Evolutionary conservation across 2,329 filamentous ascomycete genomes (phyloP).

Genomic region (Penicillium sp.): DNA sequence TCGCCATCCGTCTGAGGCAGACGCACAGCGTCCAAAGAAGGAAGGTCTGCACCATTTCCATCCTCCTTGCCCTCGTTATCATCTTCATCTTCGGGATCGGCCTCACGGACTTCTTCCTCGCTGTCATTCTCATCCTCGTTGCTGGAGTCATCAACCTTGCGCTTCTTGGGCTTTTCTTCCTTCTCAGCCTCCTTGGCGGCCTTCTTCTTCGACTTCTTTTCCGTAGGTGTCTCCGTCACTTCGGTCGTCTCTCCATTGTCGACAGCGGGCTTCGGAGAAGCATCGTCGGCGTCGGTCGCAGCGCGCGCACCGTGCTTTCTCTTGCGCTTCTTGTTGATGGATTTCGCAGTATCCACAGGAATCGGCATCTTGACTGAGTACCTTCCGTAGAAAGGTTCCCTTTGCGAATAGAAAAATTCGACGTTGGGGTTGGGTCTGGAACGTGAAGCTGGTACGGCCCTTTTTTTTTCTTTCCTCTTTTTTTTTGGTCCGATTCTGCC

Average conservation of each 20-base stretch:
- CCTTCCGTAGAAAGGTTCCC: too few relatives aligned
- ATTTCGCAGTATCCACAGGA: slow-evolving; percentile 32
- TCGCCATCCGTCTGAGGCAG: slow-evolving; percentile 53
- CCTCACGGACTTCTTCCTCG: slow-evolving; percentile 19
- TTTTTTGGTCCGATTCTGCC: slow-evolving; percentile 19
- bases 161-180: too few relatives aligned
- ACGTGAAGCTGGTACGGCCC: too few relatives aligned
- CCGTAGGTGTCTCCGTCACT: too few relatives aligned
- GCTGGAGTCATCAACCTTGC: slow-evolving; percentile 30
- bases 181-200: slow-evolving; percentile 21
- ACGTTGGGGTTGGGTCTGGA: too few relatives aligned
- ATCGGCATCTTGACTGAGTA: slow-evolving; percentile 29
- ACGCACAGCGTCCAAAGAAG: slow-evolving; percentile 44
- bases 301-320: slow-evolving; percentile 34
- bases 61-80: slow-evolving; percentile 20
- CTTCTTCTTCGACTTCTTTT: too few relatives aligned
- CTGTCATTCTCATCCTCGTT: slow-evolving; percentile 26
- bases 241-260: too few relatives aligned
- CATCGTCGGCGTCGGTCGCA: slow-evolving; percentile 21
- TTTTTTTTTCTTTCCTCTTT: slow-evolving; percentile 25
- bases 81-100: slow-evolving; percentile 20
- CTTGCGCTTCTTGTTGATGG: slow-evolving; percentile 40
- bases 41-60: slow-evolving; percentile 40
- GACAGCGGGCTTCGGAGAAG: slow-evolving; percentile 14
- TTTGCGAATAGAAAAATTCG: too few relatives aligned